phyloP scores from a whole-genome alignment of 2,329 filamentous ascomycete species.

The Hypoxylon sp. region DNA sequence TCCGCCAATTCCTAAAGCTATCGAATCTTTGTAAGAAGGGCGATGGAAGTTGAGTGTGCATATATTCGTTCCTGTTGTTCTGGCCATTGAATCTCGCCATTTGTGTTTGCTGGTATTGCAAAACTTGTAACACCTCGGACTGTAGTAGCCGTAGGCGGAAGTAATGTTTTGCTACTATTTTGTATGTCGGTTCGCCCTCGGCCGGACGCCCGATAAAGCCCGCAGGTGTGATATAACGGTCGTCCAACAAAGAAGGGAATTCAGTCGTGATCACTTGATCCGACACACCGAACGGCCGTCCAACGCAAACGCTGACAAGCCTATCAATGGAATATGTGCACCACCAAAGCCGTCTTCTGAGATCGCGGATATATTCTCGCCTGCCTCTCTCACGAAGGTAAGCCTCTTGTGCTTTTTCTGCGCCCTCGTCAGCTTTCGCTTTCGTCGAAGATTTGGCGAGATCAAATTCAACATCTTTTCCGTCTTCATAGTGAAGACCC shows the following conservation, averaged over 20 bases:
- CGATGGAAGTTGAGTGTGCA: conserved; percentile 80
- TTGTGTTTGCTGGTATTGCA: conserved; percentile 91
- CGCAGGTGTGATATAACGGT: conserved; percentile 82
- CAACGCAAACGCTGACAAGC: conserved; percentile 94
- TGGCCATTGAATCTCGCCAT: conserved; percentile 73
- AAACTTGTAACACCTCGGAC: conserved; percentile 92
- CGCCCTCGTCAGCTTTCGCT: conserved; percentile 46
- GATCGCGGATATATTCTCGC: conserved; percentile 84
- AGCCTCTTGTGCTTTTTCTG: conserved; percentile 46
- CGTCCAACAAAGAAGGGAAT: conserved; percentile 88
- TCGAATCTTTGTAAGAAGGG: conserved; percentile 86
- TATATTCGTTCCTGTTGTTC: conserved; percentile 73
- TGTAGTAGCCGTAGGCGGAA: conserved; percentile 88
- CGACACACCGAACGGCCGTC: conserved; percentile 91
- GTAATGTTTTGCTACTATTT: conserved; percentile 90
- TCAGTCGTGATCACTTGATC: conserved; percentile 96
- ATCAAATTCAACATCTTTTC: conserved; percentile 68
- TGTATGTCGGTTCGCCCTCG: conserved; percentile 78
- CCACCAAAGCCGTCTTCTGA: conserved; percentile 92
- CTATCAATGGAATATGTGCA: conserved; percentile 94
- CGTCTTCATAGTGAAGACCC: conserved; percentile 92
- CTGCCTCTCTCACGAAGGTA: conserved; percentile 67
- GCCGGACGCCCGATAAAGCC: conserved; percentile 72
- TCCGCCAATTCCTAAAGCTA: conserved; percentile 87
- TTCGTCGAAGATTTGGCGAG: conserved; percentile 59